Conservation (phyloP, 2,329 filamentous ascomycete species). For the Ophiobolus disseminans region DNA sequence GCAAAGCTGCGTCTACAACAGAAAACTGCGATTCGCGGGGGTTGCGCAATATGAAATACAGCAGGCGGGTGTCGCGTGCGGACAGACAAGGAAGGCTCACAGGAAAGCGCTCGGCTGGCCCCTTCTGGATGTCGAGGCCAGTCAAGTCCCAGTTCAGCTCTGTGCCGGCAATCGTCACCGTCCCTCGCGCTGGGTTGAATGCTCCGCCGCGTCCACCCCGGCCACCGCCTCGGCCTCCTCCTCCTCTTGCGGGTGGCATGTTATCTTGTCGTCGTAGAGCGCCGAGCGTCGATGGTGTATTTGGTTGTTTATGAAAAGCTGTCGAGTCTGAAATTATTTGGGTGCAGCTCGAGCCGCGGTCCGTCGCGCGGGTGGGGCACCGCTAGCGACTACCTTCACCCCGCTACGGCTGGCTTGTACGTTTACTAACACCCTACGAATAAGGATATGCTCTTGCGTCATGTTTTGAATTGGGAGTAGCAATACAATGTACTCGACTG, state of each 20-base stretch:
- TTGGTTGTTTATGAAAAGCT: too few relatives aligned
- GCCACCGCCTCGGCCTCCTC: constrained; percentile 35
- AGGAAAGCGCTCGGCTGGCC: constrained; percentile 52
- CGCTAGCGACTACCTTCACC: constrained; percentile 18
- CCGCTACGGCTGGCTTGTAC: constrained; percentile 10
- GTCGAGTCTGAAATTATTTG: constrained; percentile 29
- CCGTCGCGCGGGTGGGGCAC: constrained; percentile 32
- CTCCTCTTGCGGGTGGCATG: constrained; percentile 42
- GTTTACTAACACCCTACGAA: too few relatives aligned
- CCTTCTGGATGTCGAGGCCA: constrained; percentile 50
- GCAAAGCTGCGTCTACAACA: background rate
- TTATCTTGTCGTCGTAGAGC: too few relatives aligned
- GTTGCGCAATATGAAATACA: constrained; percentile 5
- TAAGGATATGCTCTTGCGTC: too few relatives aligned
- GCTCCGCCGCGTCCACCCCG: constrained; percentile 40
- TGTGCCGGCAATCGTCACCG: constrained; percentile 52
- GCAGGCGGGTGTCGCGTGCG: too few relatives aligned
- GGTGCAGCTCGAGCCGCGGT: constrained; percentile 21
- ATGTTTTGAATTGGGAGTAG: too few relatives aligned
- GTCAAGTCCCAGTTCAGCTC: constrained; percentile 52
- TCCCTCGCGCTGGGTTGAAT: constrained; percentile 39
- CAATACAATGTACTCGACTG: too few relatives aligned
- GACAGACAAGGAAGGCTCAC: constrained; percentile 34
- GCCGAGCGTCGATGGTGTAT: too few relatives aligned
- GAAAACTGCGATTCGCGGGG: background rate